Evolutionary conservation across 2,329 filamentous ascomycete genomes (phyloP), one percentile per base, ranked within the genome.

Genomic region (Fusarium newnesense): DNA sequence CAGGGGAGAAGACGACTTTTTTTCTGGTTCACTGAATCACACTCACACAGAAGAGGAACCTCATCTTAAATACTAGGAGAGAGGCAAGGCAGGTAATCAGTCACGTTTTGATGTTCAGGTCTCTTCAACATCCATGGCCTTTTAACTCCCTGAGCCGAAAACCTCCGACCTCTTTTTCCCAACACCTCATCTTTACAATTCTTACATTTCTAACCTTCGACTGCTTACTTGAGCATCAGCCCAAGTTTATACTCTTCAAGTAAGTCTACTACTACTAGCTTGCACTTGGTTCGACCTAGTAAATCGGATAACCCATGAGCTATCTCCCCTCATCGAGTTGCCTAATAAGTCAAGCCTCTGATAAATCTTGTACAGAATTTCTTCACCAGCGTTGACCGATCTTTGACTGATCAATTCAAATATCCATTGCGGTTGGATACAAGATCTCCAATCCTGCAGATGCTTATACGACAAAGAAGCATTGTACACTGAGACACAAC

Each of bases 201-300:
- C 52, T 50, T 13, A 36, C 49, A 36, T 52, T 26, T 24, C 24
- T 36, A 13, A 34, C 46, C 42, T 47, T 60, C 56, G 50, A 73
- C 60, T 42, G 39, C 37, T 50, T 49, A 30, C 46, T 56, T 42
- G 50, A 36, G 49, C 37, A 64, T 65, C 39, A 43, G 58, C 50
- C 28, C 24, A 56, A 52, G 32, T 37, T 71, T 40, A 47, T 43
- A 59, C 32, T 67, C 34, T 13, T 47, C 44, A 39, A 64, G 71
- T 72, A 56, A 74, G 72, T 72, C 49, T 66, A 74, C 58, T 69
- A 74, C 54, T 69, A 72, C 54, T 63, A 74, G 69, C 49, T 69
- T 71, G 65, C n/a, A 18, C 40, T 8, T 39, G 54, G 47, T 57
- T 66, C 57, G 53, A 69, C 34, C 59, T 61, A 61, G 63, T 74